Percentiles rank a stretch among this genome's conserved stretches.
These are phyloP conservation scores for Fraxinus excelsior DNA, from an alignment of 257 asterid genomes.

Conservation along the genomic window DNA sequence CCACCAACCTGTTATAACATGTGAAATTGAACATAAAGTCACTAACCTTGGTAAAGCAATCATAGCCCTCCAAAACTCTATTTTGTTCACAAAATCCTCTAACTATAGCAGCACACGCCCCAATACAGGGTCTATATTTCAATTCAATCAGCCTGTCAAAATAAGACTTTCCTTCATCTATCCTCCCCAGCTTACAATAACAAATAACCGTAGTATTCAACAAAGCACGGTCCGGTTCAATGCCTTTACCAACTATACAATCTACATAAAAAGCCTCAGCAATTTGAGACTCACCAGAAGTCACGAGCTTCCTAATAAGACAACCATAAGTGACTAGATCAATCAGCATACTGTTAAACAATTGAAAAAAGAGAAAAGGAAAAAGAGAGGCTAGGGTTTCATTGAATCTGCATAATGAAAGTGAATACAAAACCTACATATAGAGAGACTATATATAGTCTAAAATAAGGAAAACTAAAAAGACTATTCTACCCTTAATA, in stretches of 20 bases:
- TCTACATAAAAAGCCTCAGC: slow-evolving; percentile 46
- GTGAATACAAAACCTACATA: too few species aligned
- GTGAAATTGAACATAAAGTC: slow-evolving; percentile 30
- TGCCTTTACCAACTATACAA: slow-evolving; percentile 36
- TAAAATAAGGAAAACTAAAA: too few species aligned
- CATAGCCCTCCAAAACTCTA: slow-evolving; percentile 48
- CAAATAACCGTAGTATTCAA: slow-evolving; percentile 60
- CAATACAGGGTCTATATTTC: slow-evolving; percentile 35
- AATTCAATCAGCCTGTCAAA: slow-evolving; percentile 40
- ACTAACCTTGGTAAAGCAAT: slow-evolving; percentile 35
- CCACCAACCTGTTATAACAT: slow-evolving; percentile 53
- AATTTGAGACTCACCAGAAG: slow-evolving; percentile 38
- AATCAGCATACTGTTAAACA: slow-evolving; percentile 54
- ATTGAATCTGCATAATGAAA: too few species aligned
- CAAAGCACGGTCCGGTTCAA: slow-evolving; percentile 28
- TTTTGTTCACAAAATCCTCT: slow-evolving; percentile 32
- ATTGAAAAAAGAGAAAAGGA: too few species aligned
- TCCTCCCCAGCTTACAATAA: slow-evolving; percentile 52
- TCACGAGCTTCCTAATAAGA: slow-evolving; percentile 49
- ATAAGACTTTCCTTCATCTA: slow-evolving; percentile 52
- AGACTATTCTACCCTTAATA: too few species aligned
- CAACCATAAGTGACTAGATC: slow-evolving; percentile 34
- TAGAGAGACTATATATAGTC: too few species aligned
- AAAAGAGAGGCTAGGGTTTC: too few species aligned
- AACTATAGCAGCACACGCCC: slow-evolving; percentile 48